Percentiles rank a stretch among this genome's conserved stretches.
These are phyloP conservation scores for Lizonia empirigonia DNA, from an alignment of 2,329 filamentous ascomycete genomes.

Conservation along the genomic window DNA sequence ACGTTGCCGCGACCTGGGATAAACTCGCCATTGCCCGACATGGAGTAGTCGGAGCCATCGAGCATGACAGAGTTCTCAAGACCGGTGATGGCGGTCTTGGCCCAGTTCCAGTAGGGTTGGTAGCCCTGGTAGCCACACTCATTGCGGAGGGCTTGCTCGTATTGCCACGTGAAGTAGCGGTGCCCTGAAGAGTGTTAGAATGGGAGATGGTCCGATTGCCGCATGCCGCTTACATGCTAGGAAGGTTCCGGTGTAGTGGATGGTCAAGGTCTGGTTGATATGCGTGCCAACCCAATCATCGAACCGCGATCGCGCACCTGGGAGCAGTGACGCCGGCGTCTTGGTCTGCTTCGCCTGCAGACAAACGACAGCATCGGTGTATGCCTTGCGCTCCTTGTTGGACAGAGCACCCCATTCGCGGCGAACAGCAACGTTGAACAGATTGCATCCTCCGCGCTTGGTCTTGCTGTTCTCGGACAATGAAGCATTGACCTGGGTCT, in stretches of 20 bases:
- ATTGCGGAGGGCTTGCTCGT: slow-evolving; percentile 49
- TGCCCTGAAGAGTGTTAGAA: slow-evolving; percentile 45
- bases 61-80: slow-evolving; percentile 57
- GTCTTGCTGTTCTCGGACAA: slow-evolving; percentile 20
- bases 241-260: slow-evolving; percentile 44
- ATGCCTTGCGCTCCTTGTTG: slow-evolving; percentile 39
- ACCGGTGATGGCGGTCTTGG: slow-evolving; percentile 53
- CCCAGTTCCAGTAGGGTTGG: slow-evolving; percentile 61
- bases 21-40: slow-evolving; percentile 54
- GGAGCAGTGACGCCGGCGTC: slow-evolving; percentile 32
- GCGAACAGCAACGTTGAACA: slow-evolving; percentile 34
- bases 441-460: slow-evolving; percentile 33
- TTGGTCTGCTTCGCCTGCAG: slow-evolving; percentile 36
- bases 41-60: slow-evolving; percentile 57
- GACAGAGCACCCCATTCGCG: slow-evolving; percentile 37
- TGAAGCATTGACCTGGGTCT: slow-evolving; percentile 23
- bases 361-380: slow-evolving; percentile 47
- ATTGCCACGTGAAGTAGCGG: slow-evolving; percentile 49
- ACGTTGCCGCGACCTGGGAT: slow-evolving; percentile 35
- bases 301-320: slow-evolving; percentile 43
- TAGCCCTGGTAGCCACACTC: slow-evolving; percentile 52
- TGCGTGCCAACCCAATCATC: slow-evolving; percentile 49
- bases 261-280: slow-evolving; percentile 42
- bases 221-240: slow-evolving; percentile 12
- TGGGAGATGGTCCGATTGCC: background rate